Base-by-base conservation (phyloP, 352 stramenopile species). In the Phytophthora pini region DNA sequence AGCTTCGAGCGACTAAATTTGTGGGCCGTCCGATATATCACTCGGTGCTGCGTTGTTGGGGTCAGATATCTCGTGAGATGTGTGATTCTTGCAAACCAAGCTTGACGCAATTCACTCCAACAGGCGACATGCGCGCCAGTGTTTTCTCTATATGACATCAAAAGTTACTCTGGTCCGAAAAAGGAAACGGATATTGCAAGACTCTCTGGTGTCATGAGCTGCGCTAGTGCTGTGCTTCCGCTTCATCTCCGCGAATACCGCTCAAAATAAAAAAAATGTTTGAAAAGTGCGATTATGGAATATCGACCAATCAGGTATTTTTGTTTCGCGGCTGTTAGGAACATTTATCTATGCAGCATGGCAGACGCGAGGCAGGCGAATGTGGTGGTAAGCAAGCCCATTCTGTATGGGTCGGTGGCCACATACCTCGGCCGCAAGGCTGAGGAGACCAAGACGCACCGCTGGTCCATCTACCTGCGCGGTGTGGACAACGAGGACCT, bases 381-480 rank as follows among this genome's bases (percentile, higher is more conserved):
- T 67, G 81, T 95, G 56, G 72, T 93, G 48, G 90, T 97, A 38
- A 94, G 83, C 72, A 92, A 98, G 59, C 93, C 96, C n/a, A 97
- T 99, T 74, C 80, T 97, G 15, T 98, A 98, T 80, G 95, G 95
- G 24, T 98, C 92, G 2, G 84, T 98, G 40, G 95, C 95, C 24
- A 98, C 94, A 71, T 98, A 96, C 63, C 68, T 98, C 7, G 93
- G 94, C 0, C 90, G 92, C 52, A 97, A 98, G 58, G 88, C 90
- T 0, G 94, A 98, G 68, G 93, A 98, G 77, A 96, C 92, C 51
- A 93, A 97, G 77, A 98, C 96, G 8, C 96, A 99, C 59, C 76
- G 92, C 56, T 98, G 95, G 95, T 98, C 83, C 32, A 97, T 98
- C 61, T 98, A 97, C 70, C 68, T 99, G 32, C 89, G 97, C 53